These are phyloP conservation scores for Coprinellus aureogranulatus DNA, from an alignment of 768 basidiomycete species.

Conservation along the genomic window DNA sequence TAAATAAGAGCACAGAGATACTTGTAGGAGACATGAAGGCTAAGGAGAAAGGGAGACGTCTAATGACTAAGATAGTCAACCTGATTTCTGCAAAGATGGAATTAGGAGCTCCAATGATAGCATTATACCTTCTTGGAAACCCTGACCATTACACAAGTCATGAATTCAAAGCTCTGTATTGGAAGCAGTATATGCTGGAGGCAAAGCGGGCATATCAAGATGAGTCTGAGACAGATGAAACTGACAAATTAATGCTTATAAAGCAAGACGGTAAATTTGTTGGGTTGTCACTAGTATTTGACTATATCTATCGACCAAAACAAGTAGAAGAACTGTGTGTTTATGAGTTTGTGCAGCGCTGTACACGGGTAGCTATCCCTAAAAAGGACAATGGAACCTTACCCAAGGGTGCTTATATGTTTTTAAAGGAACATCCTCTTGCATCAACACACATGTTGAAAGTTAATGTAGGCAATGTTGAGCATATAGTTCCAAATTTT, in stretches of 20 bases:
- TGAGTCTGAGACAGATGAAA: too few species aligned
- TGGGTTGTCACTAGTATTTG: too few species aligned
- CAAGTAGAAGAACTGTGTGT: constrained; percentile 18
- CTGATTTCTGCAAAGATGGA: background rate
- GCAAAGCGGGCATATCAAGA: too few species aligned
- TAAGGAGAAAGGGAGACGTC: too few species aligned
- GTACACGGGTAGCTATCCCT: background rate
- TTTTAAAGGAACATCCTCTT: constrained; percentile 11
- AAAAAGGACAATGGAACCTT: background rate
- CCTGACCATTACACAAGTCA: background rate
- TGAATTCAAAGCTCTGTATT: background rate
- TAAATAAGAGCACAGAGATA: too few species aligned
- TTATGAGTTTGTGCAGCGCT: constrained; percentile 28
- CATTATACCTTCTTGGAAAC: background rate
- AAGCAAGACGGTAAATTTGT: too few species aligned
- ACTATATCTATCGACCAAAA: constrained; percentile 20
- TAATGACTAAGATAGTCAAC: background rate
- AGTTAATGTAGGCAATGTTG: background rate
- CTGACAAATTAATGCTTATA: too few species aligned
- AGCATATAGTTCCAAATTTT: constrained; percentile 26
- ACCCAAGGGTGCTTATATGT: background rate
- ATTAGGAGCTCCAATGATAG: background rate
- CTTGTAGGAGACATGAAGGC: too few species aligned
- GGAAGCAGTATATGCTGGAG: background rate
- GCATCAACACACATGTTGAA: constrained; percentile 6